These are phyloP conservation scores for Neonectria magnoliae DNA, from an alignment of 2,329 filamentous ascomycete species.

Conservation along the genomic window DNA sequence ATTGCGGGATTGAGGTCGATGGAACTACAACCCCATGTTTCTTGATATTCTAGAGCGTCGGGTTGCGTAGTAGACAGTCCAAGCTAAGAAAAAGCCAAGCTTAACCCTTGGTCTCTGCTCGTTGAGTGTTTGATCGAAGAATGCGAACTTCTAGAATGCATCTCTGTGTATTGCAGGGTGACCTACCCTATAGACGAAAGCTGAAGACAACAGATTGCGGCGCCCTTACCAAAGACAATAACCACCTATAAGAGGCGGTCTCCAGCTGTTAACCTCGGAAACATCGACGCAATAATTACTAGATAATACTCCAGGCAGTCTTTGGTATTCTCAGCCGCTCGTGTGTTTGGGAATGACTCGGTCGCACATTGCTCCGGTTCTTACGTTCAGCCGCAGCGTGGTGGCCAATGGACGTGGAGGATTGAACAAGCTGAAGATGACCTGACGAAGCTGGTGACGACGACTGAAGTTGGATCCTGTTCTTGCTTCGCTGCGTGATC, in stretches of 20 bases:
- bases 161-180: no score
- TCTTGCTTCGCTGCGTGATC: background rate
- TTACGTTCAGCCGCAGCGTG: background rate
- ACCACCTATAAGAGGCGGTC: background rate
- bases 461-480: background rate
- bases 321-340: background rate
- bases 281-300: background rate
- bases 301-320: background rate
- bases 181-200: background rate
- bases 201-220: background rate
- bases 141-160: background rate
- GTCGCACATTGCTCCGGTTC: constrained; percentile 11
- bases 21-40: background rate
- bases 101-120: background rate
- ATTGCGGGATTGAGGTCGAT: background rate
- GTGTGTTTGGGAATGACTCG: background rate
- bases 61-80: no score
- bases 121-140: background rate
- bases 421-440: background rate
- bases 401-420: background rate
- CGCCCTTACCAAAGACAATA: background rate
- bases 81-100: background rate
- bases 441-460: constrained; percentile 23
- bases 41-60: background rate
- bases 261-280: background rate